Base-by-base conservation (phyloP, 345 rosid species). In the Murraya koenigii region DNA sequence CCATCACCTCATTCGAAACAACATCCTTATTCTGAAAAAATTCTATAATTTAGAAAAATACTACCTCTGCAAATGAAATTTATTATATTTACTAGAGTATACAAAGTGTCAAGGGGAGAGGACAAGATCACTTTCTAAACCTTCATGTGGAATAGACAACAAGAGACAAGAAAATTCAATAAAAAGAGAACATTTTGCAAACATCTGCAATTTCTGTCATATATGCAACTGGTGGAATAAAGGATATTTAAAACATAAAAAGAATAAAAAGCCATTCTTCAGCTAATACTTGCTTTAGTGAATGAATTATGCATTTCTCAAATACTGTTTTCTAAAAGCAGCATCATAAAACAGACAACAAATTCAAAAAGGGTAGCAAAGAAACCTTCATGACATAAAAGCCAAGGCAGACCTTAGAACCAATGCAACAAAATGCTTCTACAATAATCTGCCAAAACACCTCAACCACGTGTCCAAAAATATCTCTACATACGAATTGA, bases 321-420 rank as follows among this genome's bases (percentile, higher is more conserved):
- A 65, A 65, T 35, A 14, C 47, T 65, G 39, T 30, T 36, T 65
- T 35, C 69, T 39, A 65, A 36, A 35, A 33, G 68, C 41, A 64
- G 41, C 41, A 64, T 33, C 23, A 64, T 33, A 15, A 33, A 64
- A 64, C 68, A 33, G 41, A 19, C 35, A 28, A 64, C 3, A 32
- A 64, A 10, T 62, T 28, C 25, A 64, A 64, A 19, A 30, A 6
- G 38, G 22, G 66, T 17, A 30, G 2, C 10, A 0, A 64, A 33
- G 36, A 3, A 25, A 64, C 68, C 44, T 64, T 64, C 56, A 52
- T 4, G 17, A 54, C 10, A 22, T 9, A 41, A 74, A 20, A 74
- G 60, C 69, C 41, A 61, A 74, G 32, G 77, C 39, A 38, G 41
- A 74, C 39, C 39, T 39, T 74, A 74, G 58, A 61, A 41, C 59